phyloP scores from a whole-genome alignment of 805 yeast species.

The Ogataea minuta region DNA sequence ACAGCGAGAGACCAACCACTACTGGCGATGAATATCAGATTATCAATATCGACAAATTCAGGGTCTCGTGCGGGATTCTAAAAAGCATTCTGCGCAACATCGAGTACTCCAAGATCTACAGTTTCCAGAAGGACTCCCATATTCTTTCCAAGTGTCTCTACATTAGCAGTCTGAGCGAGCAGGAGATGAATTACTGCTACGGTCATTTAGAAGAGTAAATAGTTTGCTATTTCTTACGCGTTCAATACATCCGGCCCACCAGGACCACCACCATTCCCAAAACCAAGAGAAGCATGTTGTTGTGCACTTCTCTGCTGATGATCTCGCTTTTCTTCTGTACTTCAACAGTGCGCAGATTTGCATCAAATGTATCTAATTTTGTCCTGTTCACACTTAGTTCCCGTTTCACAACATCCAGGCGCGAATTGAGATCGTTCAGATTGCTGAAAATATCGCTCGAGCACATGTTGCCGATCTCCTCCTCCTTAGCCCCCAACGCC shows the following conservation, averaged over 20 bases:
- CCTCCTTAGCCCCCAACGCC: conserved; percentile 30
- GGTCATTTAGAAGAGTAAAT: conserved; percentile 19
- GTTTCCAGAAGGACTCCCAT: conserved; percentile 54
- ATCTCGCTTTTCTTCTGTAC: conserved; percentile 18
- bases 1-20: conserved; percentile 58
- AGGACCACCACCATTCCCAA: conserved; percentile 12
- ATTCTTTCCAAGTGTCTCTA: conserved; percentile 81
- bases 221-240: neutral
- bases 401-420: conserved; percentile 27
- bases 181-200: conserved; percentile 56
- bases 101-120: conserved; percentile 78
- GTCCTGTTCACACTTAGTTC: conserved; percentile 23
- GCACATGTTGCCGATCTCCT: conserved; percentile 22
- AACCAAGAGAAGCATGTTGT: conserved; percentile 11
- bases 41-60: conserved; percentile 76
- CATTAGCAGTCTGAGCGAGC: conserved; percentile 68
- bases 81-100: conserved; percentile 75
- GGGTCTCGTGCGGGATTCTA: conserved; percentile 72
- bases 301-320: conserved; percentile 13
- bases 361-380: conserved; percentile 23
- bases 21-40: conserved; percentile 39
- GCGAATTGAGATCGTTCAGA: conserved; percentile 28
- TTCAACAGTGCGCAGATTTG: conserved; percentile 19
- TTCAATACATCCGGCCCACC: conserved; percentile 9
- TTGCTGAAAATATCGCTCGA: conserved; percentile 26